Conservation (phyloP, 176 grass and related monocot genomes). For the Miscanthus lutarioriparius region DNA sequence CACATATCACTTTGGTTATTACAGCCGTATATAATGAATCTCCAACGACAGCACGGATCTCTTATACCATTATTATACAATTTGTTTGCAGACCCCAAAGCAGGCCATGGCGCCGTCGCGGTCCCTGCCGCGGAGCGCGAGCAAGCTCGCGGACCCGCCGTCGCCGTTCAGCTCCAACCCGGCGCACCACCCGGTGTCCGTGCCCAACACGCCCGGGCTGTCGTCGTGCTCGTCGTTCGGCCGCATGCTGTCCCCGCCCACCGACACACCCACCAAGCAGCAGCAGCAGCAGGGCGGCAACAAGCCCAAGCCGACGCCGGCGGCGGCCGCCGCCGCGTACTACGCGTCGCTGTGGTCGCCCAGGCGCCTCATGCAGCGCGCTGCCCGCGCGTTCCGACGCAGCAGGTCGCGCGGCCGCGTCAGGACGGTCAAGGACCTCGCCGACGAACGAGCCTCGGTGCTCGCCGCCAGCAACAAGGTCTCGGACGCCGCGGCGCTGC, state of each 20-base stretch:
- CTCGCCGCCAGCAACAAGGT: background rate
- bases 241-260: background rate
- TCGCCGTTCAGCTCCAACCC: conserved; percentile 34
- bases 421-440: background rate
- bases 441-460: background rate
- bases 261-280: background rate
- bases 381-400: conserved; percentile 36
- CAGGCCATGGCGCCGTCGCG: conserved; percentile 7
- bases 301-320: conserved; percentile 11
- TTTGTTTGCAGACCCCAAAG: background rate
- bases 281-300: background rate
- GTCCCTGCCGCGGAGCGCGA: conserved; percentile 24
- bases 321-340: background rate
- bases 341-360: conserved; percentile 39
- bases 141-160: conserved; percentile 10
- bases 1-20: background rate
- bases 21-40: background rate
- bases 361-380: conserved; percentile 48
- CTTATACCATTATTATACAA: background rate
- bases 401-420: conserved; percentile 31
- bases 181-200: conserved; percentile 4
- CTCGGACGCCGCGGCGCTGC: background rate
- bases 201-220: background rate
- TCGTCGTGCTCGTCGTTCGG: conserved; percentile 33
- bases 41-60: background rate